phyloP scores from a whole-genome alignment of 352 stramenopile genomes.

The Globisporangium apiculatum region DNA sequence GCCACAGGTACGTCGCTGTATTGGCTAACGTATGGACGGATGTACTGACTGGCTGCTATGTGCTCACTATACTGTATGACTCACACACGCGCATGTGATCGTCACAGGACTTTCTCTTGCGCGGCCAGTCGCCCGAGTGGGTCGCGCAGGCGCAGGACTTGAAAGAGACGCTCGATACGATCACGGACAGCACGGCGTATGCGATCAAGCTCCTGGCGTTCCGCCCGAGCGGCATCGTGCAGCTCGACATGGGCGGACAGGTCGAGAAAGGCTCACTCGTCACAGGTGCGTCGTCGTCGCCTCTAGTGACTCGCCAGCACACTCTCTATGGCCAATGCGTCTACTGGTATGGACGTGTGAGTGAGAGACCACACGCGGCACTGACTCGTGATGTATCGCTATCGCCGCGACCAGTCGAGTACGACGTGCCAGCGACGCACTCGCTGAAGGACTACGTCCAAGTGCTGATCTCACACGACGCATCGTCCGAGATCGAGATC shows the following conservation, averaged over 20 bases:
- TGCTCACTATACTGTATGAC: background rate
- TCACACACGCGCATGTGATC: no score
- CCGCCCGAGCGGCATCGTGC: constrained; percentile 73
- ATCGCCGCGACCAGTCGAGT: constrained; percentile 46
- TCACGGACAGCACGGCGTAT: constrained; percentile 57
- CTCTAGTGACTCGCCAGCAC: background rate
- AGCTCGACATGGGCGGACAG: constrained; percentile 77
- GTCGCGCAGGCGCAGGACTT: constrained; percentile 57
- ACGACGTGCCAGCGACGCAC: constrained; percentile 71
- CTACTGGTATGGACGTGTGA: no score
- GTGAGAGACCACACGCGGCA: background rate
- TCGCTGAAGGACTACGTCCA: constrained; percentile 85
- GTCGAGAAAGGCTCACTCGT: constrained; percentile 81
- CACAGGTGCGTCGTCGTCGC: constrained; percentile 40
- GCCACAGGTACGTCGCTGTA: constrained; percentile 36
- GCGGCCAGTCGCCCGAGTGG: constrained; percentile 65
- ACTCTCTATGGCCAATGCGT: no score
- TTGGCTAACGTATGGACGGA: background rate
- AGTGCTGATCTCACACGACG: constrained; percentile 68
- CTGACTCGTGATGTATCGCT: background rate
- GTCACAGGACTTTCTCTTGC: constrained; percentile 52
- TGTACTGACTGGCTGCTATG: background rate
- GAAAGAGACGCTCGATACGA: constrained; percentile 62
- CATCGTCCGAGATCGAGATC: constrained; percentile 66
- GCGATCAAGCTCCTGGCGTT: constrained; percentile 73